Base-by-base conservation (phyloP, 1,284 basidiomycete genomes). In the Dichomitus squalens region DNA sequence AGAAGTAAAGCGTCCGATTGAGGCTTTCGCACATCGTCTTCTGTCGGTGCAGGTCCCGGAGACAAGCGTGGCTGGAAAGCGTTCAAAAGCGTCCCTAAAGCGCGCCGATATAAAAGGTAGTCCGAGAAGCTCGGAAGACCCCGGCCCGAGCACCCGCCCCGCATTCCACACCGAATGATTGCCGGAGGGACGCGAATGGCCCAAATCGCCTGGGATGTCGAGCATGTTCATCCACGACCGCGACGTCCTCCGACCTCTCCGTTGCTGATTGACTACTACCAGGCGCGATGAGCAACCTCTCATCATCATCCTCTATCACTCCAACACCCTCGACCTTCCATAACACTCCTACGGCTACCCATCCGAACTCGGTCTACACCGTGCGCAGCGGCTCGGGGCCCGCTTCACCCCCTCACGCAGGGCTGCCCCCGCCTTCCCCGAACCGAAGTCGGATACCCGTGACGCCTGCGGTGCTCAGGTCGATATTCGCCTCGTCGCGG, bases 401-500 rank as follows among this genome's bases (percentile, higher is more conserved):
- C 0, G 33, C 46, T 33, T 31, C 44, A 2, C 38, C 51, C 8
- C 31, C 57, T 31, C 34, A 36, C 49, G 47, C 50, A n/a, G 52
- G 46, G 46, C 57, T 47, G 9, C 60, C 58, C 16, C 69, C 59
- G 57, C 75, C 60, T 55, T 66, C 49, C 9, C 65, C 60, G 39
- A 67, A 51, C 70, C 74, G 56, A 70, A 82, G 83, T 55, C 82
- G 88, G 25, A 88, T 92, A 50, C 90, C 90, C 58, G 88, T 92
- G 23, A 92, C 90, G 0, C 90, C 90, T 11, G 87, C 88, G 3
- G 85, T 90, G 1, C 72, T 93, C 55, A 80, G 90, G 36, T 86
- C 87, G 50, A 93, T 93, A 62, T 93, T 93, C 69, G 85, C 91
- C 25, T 92, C 90, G 9, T 92, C 90, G 25, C 81, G 90, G 11